Evolutionary conservation across 352 stramenopile genomes (phyloP).

Genomic region (Phytophthora sp.): DNA sequence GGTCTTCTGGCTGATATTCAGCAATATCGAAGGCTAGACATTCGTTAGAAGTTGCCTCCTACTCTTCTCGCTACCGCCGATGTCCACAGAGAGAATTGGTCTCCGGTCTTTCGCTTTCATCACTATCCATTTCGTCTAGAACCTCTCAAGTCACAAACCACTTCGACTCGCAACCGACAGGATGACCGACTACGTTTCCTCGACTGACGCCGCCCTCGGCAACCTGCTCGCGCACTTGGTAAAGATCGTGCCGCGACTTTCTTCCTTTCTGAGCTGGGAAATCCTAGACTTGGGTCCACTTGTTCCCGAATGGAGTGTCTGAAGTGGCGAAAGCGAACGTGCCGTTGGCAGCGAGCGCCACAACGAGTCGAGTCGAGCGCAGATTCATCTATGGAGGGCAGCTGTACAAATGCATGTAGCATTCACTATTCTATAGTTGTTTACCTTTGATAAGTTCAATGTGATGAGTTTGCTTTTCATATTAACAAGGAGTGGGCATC

Average conservation of each 20-base stretch:
- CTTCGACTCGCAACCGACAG: not conserved
- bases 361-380: not conserved
- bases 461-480: too few species aligned
- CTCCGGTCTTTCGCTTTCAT: not conserved
- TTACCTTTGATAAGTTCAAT: too few species aligned
- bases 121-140: not conserved
- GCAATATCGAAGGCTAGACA: too few species aligned
- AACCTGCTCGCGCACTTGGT: not conserved
- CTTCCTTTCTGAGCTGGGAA: slow-evolving; percentile 3
- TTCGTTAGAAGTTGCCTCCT: too few species aligned
- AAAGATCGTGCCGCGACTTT: not conserved
- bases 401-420: too few species aligned
- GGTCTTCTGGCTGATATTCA: too few species aligned
- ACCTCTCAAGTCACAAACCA: not conserved
- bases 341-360: not conserved
- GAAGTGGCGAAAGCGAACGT: not conserved
- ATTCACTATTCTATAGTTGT: too few species aligned
- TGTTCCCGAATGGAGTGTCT: slow-evolving; percentile 14
- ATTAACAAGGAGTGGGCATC: not conserved
- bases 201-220: slow-evolving; percentile 1
- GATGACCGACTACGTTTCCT: not conserved
- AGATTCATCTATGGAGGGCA: not conserved
- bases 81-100: too few species aligned
- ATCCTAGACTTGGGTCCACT: slow-evolving; percentile 11
- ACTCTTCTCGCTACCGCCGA: too few species aligned